Conservation (phyloP, 768 basidiomycete genomes). For the Mycena haematopus region DNA sequence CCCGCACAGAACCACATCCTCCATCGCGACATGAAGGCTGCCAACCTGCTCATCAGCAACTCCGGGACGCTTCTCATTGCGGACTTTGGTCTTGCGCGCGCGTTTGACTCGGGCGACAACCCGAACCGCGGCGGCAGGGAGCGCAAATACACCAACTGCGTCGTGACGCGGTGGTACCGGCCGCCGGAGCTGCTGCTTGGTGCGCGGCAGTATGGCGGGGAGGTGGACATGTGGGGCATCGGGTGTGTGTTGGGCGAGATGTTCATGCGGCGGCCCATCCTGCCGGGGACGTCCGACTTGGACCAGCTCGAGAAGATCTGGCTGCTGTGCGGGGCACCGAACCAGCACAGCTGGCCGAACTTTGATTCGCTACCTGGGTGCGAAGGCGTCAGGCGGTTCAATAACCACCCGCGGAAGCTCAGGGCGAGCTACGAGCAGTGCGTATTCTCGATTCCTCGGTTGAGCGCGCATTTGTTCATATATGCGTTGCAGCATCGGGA, state of each 20-base stretch:
- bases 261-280: slow-evolving; percentile 86
- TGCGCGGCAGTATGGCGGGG: slow-evolving; percentile 87
- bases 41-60: slow-evolving; percentile 93
- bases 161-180: slow-evolving; percentile 94
- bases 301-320: slow-evolving; percentile 93
- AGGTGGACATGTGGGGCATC: slow-evolving; percentile 98
- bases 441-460: slow-evolving; percentile 34
- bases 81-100: slow-evolving; percentile 94
- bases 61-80: slow-evolving; percentile 84
- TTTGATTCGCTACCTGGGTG: slow-evolving; percentile 78
- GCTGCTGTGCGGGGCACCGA: slow-evolving; percentile 87
- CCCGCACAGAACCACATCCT: slow-evolving; percentile 85
- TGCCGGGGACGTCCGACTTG: slow-evolving; percentile 87
- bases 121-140: slow-evolving; percentile 52
- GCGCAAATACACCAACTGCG: slow-evolving; percentile 91
- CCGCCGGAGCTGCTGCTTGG: slow-evolving; percentile 93
- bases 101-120: slow-evolving; percentile 61
- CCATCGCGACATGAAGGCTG: slow-evolving; percentile 99
- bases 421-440: slow-evolving; percentile 66
- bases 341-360: slow-evolving; percentile 82
- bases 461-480: slow-evolving; percentile 13
- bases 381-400: slow-evolving; percentile 75
- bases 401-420: slow-evolving; percentile 53
- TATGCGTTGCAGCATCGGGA: slow-evolving; percentile 59
- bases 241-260: slow-evolving; percentile 99